phyloP scores from a whole-genome alignment of 345 rosid genomes.

The Garcia nutans region DNA sequence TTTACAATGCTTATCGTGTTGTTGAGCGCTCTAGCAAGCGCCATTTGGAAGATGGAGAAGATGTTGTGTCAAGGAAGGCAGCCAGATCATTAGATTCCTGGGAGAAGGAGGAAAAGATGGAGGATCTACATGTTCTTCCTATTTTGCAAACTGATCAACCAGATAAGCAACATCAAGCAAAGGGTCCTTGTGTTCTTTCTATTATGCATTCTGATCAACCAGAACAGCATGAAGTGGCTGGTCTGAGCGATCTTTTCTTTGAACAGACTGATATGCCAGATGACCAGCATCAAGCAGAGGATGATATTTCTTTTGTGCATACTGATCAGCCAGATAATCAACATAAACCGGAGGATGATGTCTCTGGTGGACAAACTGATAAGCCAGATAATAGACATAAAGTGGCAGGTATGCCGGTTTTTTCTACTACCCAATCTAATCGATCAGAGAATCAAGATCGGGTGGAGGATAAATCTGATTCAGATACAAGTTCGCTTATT shows the following conservation, averaged over 20 bases:
- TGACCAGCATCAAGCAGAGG: not conserved
- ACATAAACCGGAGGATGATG: not conserved
- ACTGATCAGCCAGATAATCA: slow-evolving; percentile 1
- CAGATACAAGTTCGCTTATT: slow-evolving; percentile 52
- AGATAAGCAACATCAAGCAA: not conserved
- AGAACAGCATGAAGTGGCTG: not conserved
- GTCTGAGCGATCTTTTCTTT: slow-evolving; percentile 5
- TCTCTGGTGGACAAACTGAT: not conserved
- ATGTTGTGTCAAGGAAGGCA: slow-evolving; percentile 27
- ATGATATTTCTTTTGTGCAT: not conserved
- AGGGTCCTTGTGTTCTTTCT: not conserved
- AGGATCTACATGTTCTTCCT: slow-evolving; percentile 10
- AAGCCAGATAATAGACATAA: not conserved
- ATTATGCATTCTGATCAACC: not conserved
- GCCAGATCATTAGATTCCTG: slow-evolving; percentile 18
- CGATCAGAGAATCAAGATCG: slow-evolving; percentile 16
- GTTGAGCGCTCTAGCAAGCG: slow-evolving; percentile 41
- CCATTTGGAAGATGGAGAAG: slow-evolving; percentile 28
- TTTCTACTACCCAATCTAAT: not conserved
- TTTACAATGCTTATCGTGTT: slow-evolving; percentile 35
- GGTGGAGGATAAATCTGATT: slow-evolving; percentile 37
- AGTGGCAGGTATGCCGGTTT: not conserved
- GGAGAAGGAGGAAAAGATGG: slow-evolving; percentile 10
- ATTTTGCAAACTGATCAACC: not conserved
- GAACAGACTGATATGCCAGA: not conserved